Evolutionary conservation across 208 protist species (phyloP).

Genomic region (Acanthamoeba lugdunensis): DNA sequence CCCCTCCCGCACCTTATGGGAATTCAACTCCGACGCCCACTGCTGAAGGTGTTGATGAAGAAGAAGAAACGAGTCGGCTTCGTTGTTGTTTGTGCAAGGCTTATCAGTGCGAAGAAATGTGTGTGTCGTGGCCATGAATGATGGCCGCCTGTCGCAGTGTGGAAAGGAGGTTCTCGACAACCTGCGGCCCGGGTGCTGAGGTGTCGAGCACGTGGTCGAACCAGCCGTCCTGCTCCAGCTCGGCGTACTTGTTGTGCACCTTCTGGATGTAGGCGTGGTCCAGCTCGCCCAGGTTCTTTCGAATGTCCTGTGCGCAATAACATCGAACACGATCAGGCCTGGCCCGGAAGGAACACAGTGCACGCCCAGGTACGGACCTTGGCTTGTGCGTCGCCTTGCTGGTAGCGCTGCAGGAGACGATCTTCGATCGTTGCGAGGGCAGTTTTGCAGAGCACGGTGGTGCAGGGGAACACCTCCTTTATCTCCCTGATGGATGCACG

Average conservation of each 20-base stretch:
- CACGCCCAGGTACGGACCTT: not conserved
- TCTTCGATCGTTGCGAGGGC: constrained; percentile 6
- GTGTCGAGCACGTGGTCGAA: constrained; percentile 29
- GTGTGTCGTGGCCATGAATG: not conserved
- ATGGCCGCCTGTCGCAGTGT: not conserved
- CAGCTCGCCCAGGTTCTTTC: constrained; percentile 34
- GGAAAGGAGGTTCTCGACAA: not conserved
- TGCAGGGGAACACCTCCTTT: constrained; percentile 40
- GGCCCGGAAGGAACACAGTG: not conserved
- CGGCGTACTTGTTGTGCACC: constrained; percentile 45
- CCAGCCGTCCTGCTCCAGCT: constrained; percentile 51
- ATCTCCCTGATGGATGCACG: not conserved
- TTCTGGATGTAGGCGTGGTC: constrained; percentile 61
- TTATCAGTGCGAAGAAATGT: not conserved
- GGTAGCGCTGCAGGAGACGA: constrained; percentile 49
- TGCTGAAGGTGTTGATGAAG: too few relatives aligned
- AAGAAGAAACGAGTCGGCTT: too few relatives aligned
- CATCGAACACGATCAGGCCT: not conserved
- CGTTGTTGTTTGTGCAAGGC: not conserved
- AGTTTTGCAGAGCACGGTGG: constrained; percentile 32
- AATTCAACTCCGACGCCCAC: not conserved
- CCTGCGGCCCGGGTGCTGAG: not conserved
- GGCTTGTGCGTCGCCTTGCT: constrained; percentile 41
- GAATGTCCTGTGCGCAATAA: constrained; percentile 14
- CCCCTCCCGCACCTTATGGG: not conserved